Base-by-base conservation (phyloP, 1,284 basidiomycete genomes). In the Meira miltonrushii region DNA sequence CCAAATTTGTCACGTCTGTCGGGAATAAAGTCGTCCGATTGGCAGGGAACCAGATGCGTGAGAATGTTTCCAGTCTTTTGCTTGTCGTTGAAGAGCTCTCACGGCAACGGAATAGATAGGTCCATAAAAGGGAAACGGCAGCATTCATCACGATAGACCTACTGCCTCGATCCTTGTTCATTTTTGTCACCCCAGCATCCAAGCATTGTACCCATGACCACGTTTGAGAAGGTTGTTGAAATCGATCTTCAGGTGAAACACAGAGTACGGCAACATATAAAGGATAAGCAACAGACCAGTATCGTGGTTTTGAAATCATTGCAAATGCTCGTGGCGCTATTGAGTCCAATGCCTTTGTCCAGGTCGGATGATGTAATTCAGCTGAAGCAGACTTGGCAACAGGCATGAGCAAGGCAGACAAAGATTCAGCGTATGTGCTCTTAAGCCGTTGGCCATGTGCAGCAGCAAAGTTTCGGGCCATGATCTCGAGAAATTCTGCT, bases 351-450 rank as follows among this genome's bases (percentile, higher is more conserved):
- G 92, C 92, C 75, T 90, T 91, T 1, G 87, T 88, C 93, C 93
- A 97, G 58, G 88, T 84, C 0, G 93, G 93, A 77, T 95, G 89
- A 72, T 96, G 95, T 51, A 94, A 90, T 80, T 97, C 93, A 1
- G 91, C 93, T 77, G 94, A 92, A 0, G 92, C 93, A 25, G 89
- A 92, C 86, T 92, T 90, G 60, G 88, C 89, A 41, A 96, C 90
- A 0, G 90, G 89, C 79, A 95, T 89, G 48, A 97, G 78, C 12
- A 96, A 79, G 48, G 86, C 83, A 2, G 86, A 84, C 41, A 97
- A 81, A 0, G 87, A 87, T 65, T 95, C 90, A 0, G 90, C 89
- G 75, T 93, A 95, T 1, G 88, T 86, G 15, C 84, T 84, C 80
- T 96, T 96, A 61, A 96, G 81, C 37, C 86, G 84, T 55, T 86